Evolutionary conservation across 225 moss, liverwort and hornwort species (phyloP), one percentile per base, ranked within the genome.

Genomic region (Bryum argenteum): DNA sequence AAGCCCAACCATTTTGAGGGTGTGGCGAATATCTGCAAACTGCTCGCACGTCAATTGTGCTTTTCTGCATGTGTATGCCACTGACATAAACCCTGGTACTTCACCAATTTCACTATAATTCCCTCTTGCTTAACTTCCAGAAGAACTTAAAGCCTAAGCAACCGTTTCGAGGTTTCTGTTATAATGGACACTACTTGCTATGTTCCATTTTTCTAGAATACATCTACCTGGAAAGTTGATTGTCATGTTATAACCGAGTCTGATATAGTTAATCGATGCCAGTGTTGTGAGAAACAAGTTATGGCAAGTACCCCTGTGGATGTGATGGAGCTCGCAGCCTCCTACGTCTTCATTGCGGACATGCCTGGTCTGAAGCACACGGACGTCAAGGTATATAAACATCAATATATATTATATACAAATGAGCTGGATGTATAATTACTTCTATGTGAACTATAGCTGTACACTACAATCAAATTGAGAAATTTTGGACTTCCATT

Each of bases 241-340:
- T 53, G 16, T 11, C 21, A 21, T 50, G 9, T 14, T 54, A 9
- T 10, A 23, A 22, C 9, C 52, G 7, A 12, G 11, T 44, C 47
- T 67, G 47, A 62, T 62, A 17, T 24, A 9, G 50, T 57, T 2
- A 6, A 55, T 3, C 21, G 38, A 39, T 69, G 12, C 48, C 48
- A 73, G 68, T 50, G 73, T 51, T 48, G 11, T 43, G 58, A 48
- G 62, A 19, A 56, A 52, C 55, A 57, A 61, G 37, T 62, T 58
- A 93, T 89, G 91, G 89, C 87, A 74, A 89, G 82, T 63, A 93
- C 91, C 53, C 87, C 91, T 63, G 91, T 93, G 73, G 93, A 91
- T 82, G 93, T 93, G 47, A 93, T 89, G 75, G 91, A 91, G 84
- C 84, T 91, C 64, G 89, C 91, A 11, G 82, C 71, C 76, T 85